Conservation (phyloP, 345 rosid genomes). For the Syzygium oleosum region DNA sequence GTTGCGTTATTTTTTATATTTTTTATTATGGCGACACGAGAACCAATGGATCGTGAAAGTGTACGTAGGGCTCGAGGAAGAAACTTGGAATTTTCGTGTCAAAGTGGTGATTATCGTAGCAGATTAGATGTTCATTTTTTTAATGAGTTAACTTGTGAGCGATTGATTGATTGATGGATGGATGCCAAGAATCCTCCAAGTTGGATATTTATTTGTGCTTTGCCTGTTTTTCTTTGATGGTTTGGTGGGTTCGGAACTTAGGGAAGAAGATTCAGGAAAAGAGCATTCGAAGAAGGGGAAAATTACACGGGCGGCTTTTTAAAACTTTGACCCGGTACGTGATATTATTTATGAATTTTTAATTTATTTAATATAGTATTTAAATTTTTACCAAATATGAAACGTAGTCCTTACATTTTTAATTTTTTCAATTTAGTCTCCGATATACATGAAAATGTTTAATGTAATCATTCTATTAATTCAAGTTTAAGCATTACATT, state of each 20-base stretch:
- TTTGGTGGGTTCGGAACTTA: neutral
- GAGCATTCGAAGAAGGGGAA: too few relatives aligned
- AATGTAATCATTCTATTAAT: too few relatives aligned
- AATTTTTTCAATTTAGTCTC: too few relatives aligned
- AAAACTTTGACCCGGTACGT: too few relatives aligned
- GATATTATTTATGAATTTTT: too few relatives aligned
- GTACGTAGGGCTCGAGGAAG: neutral
- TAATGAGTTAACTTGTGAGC: neutral
- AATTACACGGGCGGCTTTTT: too few relatives aligned
- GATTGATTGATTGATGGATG: neutral
- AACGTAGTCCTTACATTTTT: too few relatives aligned
- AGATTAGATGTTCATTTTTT: neutral
- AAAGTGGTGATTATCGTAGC: rapidly evolving
- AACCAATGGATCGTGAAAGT: neutral
- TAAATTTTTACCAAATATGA: too few relatives aligned
- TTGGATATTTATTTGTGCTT: neutral
- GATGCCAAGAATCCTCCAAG: neutral
- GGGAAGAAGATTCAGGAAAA: neutral
- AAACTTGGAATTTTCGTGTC: neutral
- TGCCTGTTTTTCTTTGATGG: neutral
- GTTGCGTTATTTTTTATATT: neutral
- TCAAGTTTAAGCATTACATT: too few relatives aligned
- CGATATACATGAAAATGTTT: too few relatives aligned
- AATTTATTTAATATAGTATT: too few relatives aligned
- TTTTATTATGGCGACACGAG: too few relatives aligned